phyloP scores from a whole-genome alignment of 805 yeast genomes.

The Groenewaldozyma salmanticensis region DNA sequence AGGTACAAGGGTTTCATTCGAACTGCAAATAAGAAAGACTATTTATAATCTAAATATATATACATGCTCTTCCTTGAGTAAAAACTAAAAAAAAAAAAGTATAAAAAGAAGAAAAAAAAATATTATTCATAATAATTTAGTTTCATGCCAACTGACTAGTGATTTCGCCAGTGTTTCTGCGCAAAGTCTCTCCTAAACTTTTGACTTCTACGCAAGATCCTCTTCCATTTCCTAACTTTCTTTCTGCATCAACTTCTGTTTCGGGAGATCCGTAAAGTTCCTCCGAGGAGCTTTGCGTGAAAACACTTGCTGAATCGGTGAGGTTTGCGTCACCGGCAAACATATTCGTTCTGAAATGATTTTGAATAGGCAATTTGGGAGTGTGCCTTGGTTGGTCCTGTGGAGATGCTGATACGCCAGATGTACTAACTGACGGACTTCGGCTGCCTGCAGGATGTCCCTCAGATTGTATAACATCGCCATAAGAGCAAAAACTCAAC shows the following conservation, averaged over 20 bases:
- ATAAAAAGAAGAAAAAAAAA: background rate
- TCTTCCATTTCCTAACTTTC: too few relatives aligned
- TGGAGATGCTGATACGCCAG: conserved; percentile 6
- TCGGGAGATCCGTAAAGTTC: background rate
- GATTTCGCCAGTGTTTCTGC: conserved; percentile 16
- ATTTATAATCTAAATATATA: conserved; percentile 34
- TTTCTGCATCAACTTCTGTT: conserved; percentile 1
- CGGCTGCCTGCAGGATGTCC: conserved; percentile 39
- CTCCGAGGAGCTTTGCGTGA: background rate
- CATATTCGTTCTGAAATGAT: background rate
- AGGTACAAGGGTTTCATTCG: conserved; percentile 84
- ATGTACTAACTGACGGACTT: background rate
- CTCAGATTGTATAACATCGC: conserved; percentile 47
- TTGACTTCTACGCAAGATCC: conserved; percentile 12
- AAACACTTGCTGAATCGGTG: background rate
- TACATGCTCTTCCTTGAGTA: too few relatives aligned
- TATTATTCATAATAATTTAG: background rate
- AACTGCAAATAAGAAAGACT: conserved; percentile 92
- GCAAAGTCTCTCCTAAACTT: conserved; percentile 18
- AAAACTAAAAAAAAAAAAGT: background rate
- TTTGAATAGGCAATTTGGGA: background rate
- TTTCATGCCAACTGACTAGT: background rate
- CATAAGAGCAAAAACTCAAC: conserved; percentile 59
- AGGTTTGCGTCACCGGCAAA: background rate
- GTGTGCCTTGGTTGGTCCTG: background rate